A percentile compares a stretch with the other conserved stretches of the same genome.
Evolutionary conservation across 2,329 filamentous ascomycete species (phyloP).

Genomic region (Trichocomaceae sp.): DNA sequence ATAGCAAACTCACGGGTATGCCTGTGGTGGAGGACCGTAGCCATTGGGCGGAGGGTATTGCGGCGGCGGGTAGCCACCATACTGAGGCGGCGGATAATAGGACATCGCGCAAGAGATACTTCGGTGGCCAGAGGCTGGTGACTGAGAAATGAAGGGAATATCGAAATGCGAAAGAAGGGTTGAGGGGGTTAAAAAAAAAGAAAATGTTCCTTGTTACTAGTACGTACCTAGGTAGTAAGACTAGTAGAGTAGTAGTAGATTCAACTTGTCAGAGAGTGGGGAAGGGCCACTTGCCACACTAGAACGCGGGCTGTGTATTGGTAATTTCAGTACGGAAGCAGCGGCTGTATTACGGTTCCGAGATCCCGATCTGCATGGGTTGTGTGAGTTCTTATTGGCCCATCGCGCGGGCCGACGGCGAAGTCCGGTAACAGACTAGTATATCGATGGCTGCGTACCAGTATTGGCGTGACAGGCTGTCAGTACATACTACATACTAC

Average conservation of each 20-base stretch:
- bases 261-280: no score
- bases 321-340: background rate
- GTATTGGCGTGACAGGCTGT: background rate
- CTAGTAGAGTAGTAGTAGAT: no score
- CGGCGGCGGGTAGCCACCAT: constrained; percentile 47
- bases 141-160: constrained; percentile 1
- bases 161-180: no score
- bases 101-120: constrained; percentile 45
- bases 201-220: background rate
- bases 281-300: background rate
- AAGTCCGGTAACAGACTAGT: background rate
- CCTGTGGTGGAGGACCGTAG: constrained; percentile 35
- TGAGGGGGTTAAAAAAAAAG: background rate
- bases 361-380: background rate
- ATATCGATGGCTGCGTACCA: background rate
- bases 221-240: background rate
- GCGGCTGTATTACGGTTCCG: background rate
- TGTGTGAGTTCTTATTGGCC: background rate
- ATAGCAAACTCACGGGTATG: constrained; percentile 32
- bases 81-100: constrained; percentile 51
- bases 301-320: background rate
- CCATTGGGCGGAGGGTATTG: constrained; percentile 28
- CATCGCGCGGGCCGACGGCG: background rate
- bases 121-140: background rate
- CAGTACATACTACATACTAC: no score